Evolutionary conservation across 2,329 filamentous ascomycete species (phyloP), one percentile per base, ranked within the genome.

Genomic region (Epichloe festucae): DNA sequence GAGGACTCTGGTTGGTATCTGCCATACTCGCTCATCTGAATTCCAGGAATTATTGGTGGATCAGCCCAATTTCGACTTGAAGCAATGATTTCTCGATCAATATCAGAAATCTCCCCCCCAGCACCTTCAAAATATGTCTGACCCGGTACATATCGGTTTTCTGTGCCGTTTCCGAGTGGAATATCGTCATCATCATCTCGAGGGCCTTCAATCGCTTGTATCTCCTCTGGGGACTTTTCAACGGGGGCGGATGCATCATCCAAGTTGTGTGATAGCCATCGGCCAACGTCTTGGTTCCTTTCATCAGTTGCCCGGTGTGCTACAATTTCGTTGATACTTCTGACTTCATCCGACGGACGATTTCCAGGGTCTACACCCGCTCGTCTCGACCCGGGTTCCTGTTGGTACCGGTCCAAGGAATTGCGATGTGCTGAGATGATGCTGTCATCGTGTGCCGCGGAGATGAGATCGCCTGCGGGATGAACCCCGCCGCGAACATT

Each of bases 21-120:
- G 10, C 59, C 60, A 4, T 61, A 59, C 12, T 52, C 54, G 17
- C 60, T 60, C 6, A 57, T 59, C 4, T 57, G 64, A 46, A 81
- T 81, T 3, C 61, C 61, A 52, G 73, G 73, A 3, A 76, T 59
- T 36, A 68, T 58, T 1, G 78, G 77, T 1, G 70, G 65, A 55
- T 77, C 68, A 1, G 65, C 72, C 76, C 76, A 81, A 40, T 70
- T 69, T 41, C 69, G 70, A 52, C 70, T 67, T 36, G 69, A 63
- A 19, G 68, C 67, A 58, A 82, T 74, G 36, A 80, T 71, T 31
- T 74, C 65, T 42, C 73, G 61, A 56, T 82, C 78, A 12, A 66
- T 61, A 12, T 68, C 62, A 1, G 67, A 75, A 55, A 78, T 66
- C 65, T 5, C 71, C 71, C 15, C 23, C 71, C 67, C 72, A 5